These are phyloP conservation scores for Stephania yunnanensis DNA, from an alignment of 164 flowering plant species.

Conservation along the genomic window DNA sequence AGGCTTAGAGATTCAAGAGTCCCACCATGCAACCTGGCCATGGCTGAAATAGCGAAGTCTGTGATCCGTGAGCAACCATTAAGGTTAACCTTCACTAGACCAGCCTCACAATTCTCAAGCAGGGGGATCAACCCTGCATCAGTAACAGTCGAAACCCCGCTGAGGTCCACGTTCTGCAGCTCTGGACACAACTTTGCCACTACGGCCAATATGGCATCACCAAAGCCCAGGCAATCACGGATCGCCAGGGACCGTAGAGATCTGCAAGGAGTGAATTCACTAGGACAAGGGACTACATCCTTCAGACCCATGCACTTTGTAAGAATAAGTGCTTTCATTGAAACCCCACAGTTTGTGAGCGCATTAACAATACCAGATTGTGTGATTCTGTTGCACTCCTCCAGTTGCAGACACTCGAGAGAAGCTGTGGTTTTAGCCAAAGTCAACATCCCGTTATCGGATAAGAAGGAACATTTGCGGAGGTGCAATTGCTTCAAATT, in stretches of 20 bases:
- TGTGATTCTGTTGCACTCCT: conserved; percentile 74
- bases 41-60: conserved; percentile 39
- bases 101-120: conserved; percentile 38
- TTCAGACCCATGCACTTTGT: conserved; percentile 57
- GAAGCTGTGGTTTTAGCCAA: conserved; percentile 48
- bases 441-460: conserved; percentile 58
- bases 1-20: conserved; percentile 58
- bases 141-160: conserved; percentile 53
- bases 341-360: conserved; percentile 39
- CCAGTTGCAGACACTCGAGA: conserved; percentile 57
- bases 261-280: conserved; percentile 32
- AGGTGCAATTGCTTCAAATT: conserved; percentile 53
- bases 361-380: conserved; percentile 49
- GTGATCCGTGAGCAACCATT: conserved; percentile 50
- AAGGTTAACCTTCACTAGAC: conserved; percentile 54
- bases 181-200: conserved; percentile 62
- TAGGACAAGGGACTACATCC: conserved; percentile 29
- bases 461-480: conserved; percentile 41
- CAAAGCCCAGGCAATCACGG: conserved; percentile 64
- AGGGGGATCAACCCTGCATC: conserved; percentile 55
- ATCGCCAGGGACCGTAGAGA: conserved; percentile 50
- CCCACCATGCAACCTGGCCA: conserved; percentile 48
- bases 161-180: conserved; percentile 47
- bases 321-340: conserved; percentile 48
- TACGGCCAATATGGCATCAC: conserved; percentile 39